phyloP scores from a whole-genome alignment of 2,329 filamentous ascomycete species.

The Penicillium sp. region DNA sequence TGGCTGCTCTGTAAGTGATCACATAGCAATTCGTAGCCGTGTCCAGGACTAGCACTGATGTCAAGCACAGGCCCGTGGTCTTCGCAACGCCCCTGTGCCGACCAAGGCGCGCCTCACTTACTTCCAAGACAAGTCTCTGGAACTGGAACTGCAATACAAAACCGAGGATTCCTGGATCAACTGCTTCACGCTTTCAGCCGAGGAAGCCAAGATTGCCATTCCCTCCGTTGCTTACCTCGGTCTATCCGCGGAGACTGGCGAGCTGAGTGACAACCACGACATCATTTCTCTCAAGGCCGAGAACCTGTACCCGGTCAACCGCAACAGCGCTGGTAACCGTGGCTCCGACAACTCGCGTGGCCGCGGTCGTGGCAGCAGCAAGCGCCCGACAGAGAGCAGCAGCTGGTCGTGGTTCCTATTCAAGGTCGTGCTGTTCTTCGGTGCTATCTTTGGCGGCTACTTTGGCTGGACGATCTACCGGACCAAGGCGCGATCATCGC shows the following conservation, averaged over 20 bases:
- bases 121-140: constrained; percentile 91
- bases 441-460: constrained; percentile 70
- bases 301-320: constrained; percentile 67
- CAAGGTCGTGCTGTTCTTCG: constrained; percentile 75
- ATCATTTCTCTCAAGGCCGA: constrained; percentile 81
- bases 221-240: constrained; percentile 67
- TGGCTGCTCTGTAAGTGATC: constrained; percentile 70
- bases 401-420: constrained; percentile 71
- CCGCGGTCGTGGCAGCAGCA: constrained; percentile 23
- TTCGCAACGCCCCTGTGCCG: constrained; percentile 73
- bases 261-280: constrained; percentile 96
- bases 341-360: constrained; percentile 27
- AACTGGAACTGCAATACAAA: constrained; percentile 93
- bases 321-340: constrained; percentile 41
- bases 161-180: constrained; percentile 79
- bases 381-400: constrained; percentile 32
- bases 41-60: constrained; percentile 3
- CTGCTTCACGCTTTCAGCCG: constrained; percentile 72
- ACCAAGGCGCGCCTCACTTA: constrained; percentile 89
- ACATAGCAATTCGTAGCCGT: not conserved
- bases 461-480: constrained; percentile 83
- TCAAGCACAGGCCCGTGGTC: constrained; percentile 64
- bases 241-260: constrained; percentile 76
- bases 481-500: constrained; percentile 52
- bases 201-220: constrained; percentile 67